phyloP scores from a whole-genome alignment of 1,284 basidiomycete species.

The Marasmius tenuissimus region DNA sequence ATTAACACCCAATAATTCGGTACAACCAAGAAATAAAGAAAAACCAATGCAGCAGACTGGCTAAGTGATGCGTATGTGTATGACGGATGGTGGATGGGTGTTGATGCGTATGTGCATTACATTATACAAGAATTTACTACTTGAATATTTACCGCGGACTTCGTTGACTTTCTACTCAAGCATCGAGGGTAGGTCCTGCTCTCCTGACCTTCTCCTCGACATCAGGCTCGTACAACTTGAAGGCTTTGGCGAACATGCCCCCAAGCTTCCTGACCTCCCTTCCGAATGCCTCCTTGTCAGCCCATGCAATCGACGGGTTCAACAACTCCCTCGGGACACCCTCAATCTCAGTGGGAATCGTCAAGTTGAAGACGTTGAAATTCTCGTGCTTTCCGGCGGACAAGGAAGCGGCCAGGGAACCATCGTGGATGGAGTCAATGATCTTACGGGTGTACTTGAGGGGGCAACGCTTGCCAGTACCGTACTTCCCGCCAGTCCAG shows the following conservation, averaged over 20 bases:
- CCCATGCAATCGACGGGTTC: slow-evolving; percentile 85
- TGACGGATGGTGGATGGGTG: too few species aligned
- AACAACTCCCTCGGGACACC: slow-evolving; percentile 89
- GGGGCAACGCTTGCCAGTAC: slow-evolving; percentile 88
- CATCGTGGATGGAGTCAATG: slow-evolving; percentile 96
- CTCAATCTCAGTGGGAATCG: slow-evolving; percentile 78
- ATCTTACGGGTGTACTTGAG: slow-evolving; percentile 95
- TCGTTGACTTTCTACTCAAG: not conserved
- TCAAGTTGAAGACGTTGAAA: slow-evolving; percentile 79
- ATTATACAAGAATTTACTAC: not conserved
- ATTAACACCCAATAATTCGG: too few species aligned
- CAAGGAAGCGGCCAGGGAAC: slow-evolving; percentile 85
- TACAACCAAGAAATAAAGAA: too few species aligned
- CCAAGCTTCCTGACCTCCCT: slow-evolving; percentile 84
- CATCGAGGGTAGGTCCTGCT: slow-evolving; percentile 60
- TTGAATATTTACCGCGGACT: not conserved
- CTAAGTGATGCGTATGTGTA: too few species aligned
- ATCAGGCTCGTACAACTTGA: slow-evolving; percentile 85
- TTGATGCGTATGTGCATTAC: not conserved
- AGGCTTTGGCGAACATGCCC: slow-evolving; percentile 92
- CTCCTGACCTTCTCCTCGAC: slow-evolving; percentile 76
- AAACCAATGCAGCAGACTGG: too few species aligned
- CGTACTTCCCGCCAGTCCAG: slow-evolving; percentile 96
- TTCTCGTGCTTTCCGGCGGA: slow-evolving; percentile 85
- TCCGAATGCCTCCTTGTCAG: slow-evolving; percentile 83